phyloP scores from a whole-genome alignment of 2,329 filamentous ascomycete genomes.

The Aspergillus melleus region DNA sequence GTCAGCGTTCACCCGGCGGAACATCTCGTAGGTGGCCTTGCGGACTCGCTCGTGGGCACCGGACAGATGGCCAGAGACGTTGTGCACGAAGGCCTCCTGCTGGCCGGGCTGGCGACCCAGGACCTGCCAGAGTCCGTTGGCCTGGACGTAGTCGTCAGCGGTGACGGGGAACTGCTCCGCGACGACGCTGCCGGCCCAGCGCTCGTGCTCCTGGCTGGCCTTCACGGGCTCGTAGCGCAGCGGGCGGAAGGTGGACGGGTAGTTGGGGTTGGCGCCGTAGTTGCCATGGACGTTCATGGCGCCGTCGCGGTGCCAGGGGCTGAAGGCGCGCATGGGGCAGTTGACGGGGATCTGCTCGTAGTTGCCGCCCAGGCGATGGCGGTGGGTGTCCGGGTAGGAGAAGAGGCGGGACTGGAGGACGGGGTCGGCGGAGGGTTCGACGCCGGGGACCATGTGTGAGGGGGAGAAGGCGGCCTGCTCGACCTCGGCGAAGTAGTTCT shows the following conservation, averaged over 20 bases:
- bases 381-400: slow-evolving; percentile 69
- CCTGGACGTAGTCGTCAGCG: slow-evolving; percentile 47
- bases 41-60: slow-evolving; percentile 57
- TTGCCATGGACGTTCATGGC: slow-evolving; percentile 67
- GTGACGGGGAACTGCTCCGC: slow-evolving; percentile 44
- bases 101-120: slow-evolving; percentile 52
- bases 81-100: slow-evolving; percentile 62
- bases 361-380: slow-evolving; percentile 64
- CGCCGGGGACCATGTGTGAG: slow-evolving; percentile 65
- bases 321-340: slow-evolving; percentile 53
- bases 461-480: slow-evolving; percentile 71
- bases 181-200: slow-evolving; percentile 43
- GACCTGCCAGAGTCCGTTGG: slow-evolving; percentile 46
- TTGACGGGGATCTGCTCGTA: slow-evolving; percentile 67
- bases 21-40: slow-evolving; percentile 62
- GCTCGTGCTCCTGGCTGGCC: slow-evolving; percentile 46
- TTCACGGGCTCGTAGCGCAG: slow-evolving; percentile 41
- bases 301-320: slow-evolving; percentile 72
- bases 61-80: slow-evolving; percentile 58
- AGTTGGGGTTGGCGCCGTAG: slow-evolving; percentile 60
- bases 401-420: slow-evolving; percentile 69
- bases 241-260: slow-evolving; percentile 45
- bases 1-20: slow-evolving; percentile 54
- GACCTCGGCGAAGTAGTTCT: slow-evolving; percentile 71
- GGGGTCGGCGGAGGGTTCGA: slow-evolving; percentile 69